Evolutionary conservation across 2,329 filamentous ascomycete genomes (phyloP), one percentile per base, ranked within the genome.

Genomic region (Neonectria neomacrospora): DNA sequence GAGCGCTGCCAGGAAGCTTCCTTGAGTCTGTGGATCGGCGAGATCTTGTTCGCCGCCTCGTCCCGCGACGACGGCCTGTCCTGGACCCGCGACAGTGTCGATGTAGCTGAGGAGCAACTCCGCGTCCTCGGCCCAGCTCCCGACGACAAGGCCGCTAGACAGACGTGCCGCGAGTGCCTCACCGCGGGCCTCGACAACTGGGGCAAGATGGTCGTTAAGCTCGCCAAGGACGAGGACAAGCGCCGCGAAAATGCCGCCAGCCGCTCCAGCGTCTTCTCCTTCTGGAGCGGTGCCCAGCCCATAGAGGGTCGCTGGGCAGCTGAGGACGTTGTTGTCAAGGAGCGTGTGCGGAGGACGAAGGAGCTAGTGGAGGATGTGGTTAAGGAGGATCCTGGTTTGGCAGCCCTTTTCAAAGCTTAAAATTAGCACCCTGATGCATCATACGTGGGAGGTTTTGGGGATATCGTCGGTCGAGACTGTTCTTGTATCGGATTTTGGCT

Each of bases 21-120:
- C 0, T 80, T 97, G 14, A 94, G 93, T 83, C 86, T 94, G 23
- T 96, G 97, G 78, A 95, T 98, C 66, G 95, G 95, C 62, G 95
- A 98, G 80, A 97, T 98, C 54, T 85, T 98, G 32, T 97, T 91
- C 77, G 87, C 92, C 0, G 86, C 86, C 5, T 71, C 74, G 1
- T 79, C 78, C 18, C 81, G 82, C 54, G 89, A 92, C 52, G 90
- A 91, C 64, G 95, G 94, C 0, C 83, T 97, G 2, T 89, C 89
- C 6, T 98, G 95, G 95, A 97, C 95, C 1, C 88, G 93, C 58
- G 93, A 97, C 66, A 94, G 91, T 26, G 93, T 97, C 32, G 91
- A 94, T 69, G 81, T 91, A 1, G 91, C 94, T 3, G 94, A 94
- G 78, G 84, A 89, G 64, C 89, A 88, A 71, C 83, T 88, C 44